These are phyloP conservation scores for Eucalyptus marginata DNA, from an alignment of 345 rosid species.

Conservation along the genomic window DNA sequence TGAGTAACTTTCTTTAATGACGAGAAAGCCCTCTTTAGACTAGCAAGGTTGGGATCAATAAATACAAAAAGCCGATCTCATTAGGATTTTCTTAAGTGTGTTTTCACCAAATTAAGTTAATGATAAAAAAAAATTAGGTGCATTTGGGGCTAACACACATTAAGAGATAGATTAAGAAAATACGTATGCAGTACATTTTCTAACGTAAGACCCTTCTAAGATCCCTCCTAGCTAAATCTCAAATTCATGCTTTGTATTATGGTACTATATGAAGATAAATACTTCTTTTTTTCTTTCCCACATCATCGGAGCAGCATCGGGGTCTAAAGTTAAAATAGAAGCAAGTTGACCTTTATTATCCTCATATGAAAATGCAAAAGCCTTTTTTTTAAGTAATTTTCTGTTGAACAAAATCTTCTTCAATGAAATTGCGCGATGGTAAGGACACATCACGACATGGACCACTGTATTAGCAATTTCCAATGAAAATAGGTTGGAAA, in stretches of 20 bases:
- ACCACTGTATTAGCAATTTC: rapidly evolving
- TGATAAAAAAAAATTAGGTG: not conserved
- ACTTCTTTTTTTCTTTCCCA: not conserved
- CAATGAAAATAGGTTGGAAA: rapidly evolving
- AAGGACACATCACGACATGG: rapidly evolving
- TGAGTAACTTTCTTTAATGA: too few relatives aligned
- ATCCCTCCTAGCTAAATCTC: not conserved
- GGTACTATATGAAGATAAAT: not conserved
- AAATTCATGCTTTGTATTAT: not conserved
- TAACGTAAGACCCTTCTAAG: not conserved
- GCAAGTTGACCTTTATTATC: not conserved
- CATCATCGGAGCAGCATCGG: not conserved
- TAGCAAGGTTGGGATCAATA: rapidly evolving
- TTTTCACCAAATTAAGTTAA: not conserved
- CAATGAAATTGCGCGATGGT: rapidly evolving
- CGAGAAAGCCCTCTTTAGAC: too few relatives aligned
- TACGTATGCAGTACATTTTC: not conserved
- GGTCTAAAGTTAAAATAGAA: too few relatives aligned
- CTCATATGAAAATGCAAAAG: not conserved
- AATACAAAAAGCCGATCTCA: too few relatives aligned
- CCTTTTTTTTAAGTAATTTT: too few relatives aligned
- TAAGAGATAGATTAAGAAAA: not conserved
- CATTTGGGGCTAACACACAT: not conserved
- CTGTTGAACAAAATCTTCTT: too few relatives aligned
- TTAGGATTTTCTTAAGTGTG: too few relatives aligned